These are phyloP conservation scores for Puccinia triticina DNA, from an alignment of 1,284 basidiomycete species.

Conservation along the genomic window DNA sequence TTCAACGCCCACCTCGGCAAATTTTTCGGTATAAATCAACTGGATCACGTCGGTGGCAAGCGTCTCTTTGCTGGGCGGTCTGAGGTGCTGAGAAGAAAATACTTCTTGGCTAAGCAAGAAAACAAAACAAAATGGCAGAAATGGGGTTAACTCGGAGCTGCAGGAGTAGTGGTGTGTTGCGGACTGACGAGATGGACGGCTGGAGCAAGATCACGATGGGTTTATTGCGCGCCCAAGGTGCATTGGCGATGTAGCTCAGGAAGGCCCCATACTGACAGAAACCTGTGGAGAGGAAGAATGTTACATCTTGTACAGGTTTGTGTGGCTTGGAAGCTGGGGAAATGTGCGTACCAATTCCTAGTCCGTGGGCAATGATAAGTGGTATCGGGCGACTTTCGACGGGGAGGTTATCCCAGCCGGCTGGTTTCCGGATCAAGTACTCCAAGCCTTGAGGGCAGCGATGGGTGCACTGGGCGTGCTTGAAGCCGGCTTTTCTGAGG, in stretches of 20 bases:
- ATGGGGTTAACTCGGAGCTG: background rate
- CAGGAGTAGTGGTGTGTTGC: too few relatives aligned
- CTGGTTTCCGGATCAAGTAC: conserved; percentile 56
- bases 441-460: conserved; percentile 51
- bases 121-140: background rate
- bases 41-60: conserved; percentile 54
- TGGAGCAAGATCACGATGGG: conserved; percentile 58
- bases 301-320: background rate
- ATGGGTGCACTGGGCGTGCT: conserved; percentile 18
- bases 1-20: conserved; percentile 54
- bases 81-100: conserved; percentile 55
- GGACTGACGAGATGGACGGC: conserved; percentile 55
- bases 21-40: conserved; percentile 53
- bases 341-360: conserved; percentile 33
- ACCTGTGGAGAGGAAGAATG: conserved; percentile 4
- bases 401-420: conserved; percentile 40
- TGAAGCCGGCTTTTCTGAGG: conserved; percentile 28
- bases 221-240: conserved; percentile 51
- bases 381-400: conserved; percentile 52
- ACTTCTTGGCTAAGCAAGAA: conserved; percentile 54
- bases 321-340: background rate
- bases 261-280: conserved; percentile 36
- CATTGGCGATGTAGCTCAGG: conserved; percentile 28
- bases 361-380: conserved; percentile 49
- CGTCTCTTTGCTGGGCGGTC: conserved; percentile 56